Evolutionary conservation across 257 asterid genomes (phyloP).

Genomic region (Nicotiana otophora): DNA sequence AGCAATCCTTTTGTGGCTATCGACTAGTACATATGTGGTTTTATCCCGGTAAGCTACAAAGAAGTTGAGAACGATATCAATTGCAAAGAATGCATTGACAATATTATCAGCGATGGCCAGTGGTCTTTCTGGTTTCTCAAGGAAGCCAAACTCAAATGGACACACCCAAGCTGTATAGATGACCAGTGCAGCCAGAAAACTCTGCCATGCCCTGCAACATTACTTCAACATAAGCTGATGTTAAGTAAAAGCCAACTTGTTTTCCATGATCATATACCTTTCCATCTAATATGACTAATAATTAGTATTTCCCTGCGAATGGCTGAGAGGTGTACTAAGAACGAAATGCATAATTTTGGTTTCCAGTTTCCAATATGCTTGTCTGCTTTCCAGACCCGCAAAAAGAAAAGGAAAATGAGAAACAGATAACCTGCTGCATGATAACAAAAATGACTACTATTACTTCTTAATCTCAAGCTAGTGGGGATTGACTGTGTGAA

Average conservation of each 20-base stretch:
- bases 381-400: too few species aligned
- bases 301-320: too few species aligned
- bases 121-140: slow-evolving; percentile 31
- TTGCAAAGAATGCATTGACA: slow-evolving; percentile 51
- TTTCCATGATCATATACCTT: too few species aligned
- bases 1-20: slow-evolving; percentile 39
- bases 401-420: too few species aligned
- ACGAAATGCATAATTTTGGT: too few species aligned
- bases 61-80: slow-evolving; percentile 55
- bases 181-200: slow-evolving; percentile 39
- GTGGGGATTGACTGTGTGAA: too few species aligned
- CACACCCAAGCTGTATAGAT: slow-evolving; percentile 56
- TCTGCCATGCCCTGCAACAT: slow-evolving; percentile 46
- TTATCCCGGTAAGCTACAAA: slow-evolving; percentile 53
- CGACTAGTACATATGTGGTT: slow-evolving; percentile 40
- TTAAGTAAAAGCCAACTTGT: not conserved
- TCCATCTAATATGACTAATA: too few species aligned
- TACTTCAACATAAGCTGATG: not conserved
- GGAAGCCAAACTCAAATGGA: slow-evolving; percentile 56
- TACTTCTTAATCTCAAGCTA: too few species aligned
- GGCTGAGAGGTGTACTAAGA: too few species aligned
- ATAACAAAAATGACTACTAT: too few species aligned
- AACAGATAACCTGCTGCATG: too few species aligned
- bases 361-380: too few species aligned
- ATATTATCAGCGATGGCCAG: slow-evolving; percentile 42